Evolutionary conservation across 495 filamentous ascomycete species (phyloP), one percentile per base, ranked within the genome.

Genomic region (Astrothelium macrocarpum): DNA sequence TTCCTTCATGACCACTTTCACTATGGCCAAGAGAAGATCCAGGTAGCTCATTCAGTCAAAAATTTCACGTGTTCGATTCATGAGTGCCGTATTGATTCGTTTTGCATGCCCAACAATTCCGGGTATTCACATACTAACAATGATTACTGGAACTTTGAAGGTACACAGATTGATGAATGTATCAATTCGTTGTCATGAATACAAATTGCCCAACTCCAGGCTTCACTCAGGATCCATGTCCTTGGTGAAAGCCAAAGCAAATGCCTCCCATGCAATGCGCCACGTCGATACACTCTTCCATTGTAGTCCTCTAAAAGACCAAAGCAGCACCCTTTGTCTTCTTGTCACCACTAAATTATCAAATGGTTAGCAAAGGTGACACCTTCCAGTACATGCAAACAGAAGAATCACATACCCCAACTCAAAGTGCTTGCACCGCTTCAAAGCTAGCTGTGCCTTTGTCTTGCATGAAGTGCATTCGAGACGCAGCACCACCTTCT

Each of bases 301-400:
- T 9, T 25, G 12, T 9, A 26, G 18, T 18, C n/a, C 18, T 60
- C 66, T 94, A 99, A 83, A 97, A 99, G 72, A 99, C 95, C 74
- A 99, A 85, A 71, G 95, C 95, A 74, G 94, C 94, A 87, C 95
- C 95, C 89, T 99, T 99, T 76, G 95, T 99, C 91, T 99, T 99
- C 91, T 99, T 99, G 87, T 99, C 95, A 83, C 95, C 95, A 86
- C 94, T 96, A 71, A 78, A 75, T 29, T 28, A 49, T 18, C 9
- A 14, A 60, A 16, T 11, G n/a, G 60, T 68, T 45, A 68, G 62
- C 43, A 66, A 59, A n/a, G n/a, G n/a, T n/a, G n/a, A n/a, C n/a
- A n/a, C 36, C 53, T 28, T 59, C 12, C 32, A 63, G 11, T 25
- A 9, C 12, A 42, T 45, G 20, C 34, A 16, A 25, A 32, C 20